Conservation (phyloP, 1,139 yeast species). For the Pneumocystis jirovecii region DNA sequence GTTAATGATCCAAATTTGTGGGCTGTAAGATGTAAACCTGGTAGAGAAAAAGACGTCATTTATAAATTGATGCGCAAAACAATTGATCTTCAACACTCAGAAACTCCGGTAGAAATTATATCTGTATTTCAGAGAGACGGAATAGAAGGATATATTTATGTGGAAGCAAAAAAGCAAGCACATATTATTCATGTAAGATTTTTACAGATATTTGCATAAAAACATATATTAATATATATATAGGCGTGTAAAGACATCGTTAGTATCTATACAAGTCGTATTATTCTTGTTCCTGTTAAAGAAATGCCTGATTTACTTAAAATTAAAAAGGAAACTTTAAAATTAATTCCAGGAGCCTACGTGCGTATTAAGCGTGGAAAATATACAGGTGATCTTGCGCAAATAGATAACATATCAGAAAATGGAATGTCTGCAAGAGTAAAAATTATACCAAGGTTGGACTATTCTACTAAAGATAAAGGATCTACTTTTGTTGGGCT, state of each 20-base stretch:
- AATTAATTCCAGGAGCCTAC: constrained; percentile 79
- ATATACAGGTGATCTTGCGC: constrained; percentile 83
- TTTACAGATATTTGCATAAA: background rate
- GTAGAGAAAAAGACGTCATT: constrained; percentile 83
- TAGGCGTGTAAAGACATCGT: constrained; percentile 74
- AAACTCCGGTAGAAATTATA: constrained; percentile 52
- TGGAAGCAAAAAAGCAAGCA: constrained; percentile 86
- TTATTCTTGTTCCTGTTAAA: constrained; percentile 80
- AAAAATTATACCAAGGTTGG: constrained; percentile 82
- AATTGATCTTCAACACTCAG: constrained; percentile 45
- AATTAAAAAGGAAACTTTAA: constrained; percentile 80
- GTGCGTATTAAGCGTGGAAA: constrained; percentile 83
- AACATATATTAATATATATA: background rate
- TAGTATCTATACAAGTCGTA: constrained; percentile 48
- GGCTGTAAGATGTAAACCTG: constrained; percentile 88
- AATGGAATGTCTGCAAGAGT: constrained; percentile 88
- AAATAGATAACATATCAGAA: constrained; percentile 84
- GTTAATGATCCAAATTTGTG: constrained; percentile 94
- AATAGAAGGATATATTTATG: constrained; percentile 76
- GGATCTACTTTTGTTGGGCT: constrained; percentile 24
- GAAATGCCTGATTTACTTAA: constrained; percentile 88
- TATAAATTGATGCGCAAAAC: constrained; percentile 71
- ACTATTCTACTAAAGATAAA: constrained; percentile 61
- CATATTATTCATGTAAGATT: constrained; percentile 49
- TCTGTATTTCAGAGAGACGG: constrained; percentile 94